A percentile compares a stretch with the other conserved stretches of the same genome.
phyloP scores from a whole-genome alignment of 202 grass and related monocot genomes.

The Panicum hallii region DNA sequence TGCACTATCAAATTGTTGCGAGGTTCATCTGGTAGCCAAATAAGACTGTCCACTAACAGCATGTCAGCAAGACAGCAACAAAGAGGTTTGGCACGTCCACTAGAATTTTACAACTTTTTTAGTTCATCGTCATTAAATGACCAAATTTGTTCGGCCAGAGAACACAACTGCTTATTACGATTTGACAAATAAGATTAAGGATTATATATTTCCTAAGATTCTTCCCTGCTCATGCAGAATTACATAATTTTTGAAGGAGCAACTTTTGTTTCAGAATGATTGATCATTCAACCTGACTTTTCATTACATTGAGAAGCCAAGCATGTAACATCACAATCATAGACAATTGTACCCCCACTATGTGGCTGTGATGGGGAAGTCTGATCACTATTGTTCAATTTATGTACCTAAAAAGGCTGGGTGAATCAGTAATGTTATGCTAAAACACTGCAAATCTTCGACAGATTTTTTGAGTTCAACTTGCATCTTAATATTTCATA shows the following conservation, averaged over 20 bases:
- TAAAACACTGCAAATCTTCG: conserved; percentile 30
- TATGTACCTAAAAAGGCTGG: conserved; percentile 32
- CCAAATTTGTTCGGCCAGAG: neutral
- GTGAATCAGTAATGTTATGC: conserved; percentile 28
- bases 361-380: conserved; percentile 37
- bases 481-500: conserved; percentile 23
- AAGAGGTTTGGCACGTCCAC: neutral
- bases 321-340: conserved; percentile 46
- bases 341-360: conserved; percentile 32
- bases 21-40: conserved; percentile 15
- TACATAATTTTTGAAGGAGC: conserved; percentile 10
- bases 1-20: conserved; percentile 16
- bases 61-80: neutral
- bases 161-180: neutral
- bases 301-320: conserved; percentile 47
- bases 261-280: conserved; percentile 26
- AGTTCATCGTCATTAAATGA: neutral
- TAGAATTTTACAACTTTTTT: conserved; percentile 32
- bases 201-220: conserved; percentile 30
- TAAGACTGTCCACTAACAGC: conserved; percentile 28
- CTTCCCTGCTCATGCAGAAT: conserved; percentile 22
- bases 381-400: conserved; percentile 19
- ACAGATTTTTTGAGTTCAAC: conserved; percentile 3
- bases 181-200: conserved; percentile 26
- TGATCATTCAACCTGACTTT: conserved; percentile 31